Base-by-base conservation (phyloP, 2,329 filamentous ascomycete species). In the Purpureocillium takamizusanense region DNA sequence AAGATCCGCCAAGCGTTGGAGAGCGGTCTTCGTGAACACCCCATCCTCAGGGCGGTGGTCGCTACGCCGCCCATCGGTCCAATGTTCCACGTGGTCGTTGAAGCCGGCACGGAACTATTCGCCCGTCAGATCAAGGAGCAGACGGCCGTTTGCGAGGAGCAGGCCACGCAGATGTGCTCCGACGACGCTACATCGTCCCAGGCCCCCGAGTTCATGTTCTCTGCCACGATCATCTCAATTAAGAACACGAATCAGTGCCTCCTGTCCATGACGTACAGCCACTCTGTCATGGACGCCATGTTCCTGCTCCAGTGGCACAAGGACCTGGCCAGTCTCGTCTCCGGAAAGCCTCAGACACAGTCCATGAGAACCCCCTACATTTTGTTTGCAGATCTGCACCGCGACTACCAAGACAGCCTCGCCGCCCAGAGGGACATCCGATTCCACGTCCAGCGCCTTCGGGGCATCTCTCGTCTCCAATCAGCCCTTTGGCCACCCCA, bases 201-300 rank as follows among this genome's bases (percentile, higher is more conserved):
- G 21, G 45, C 49, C 0, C 48, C 48, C 1, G 47, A 46, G 2
- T 55, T 59, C 37, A 61, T 60, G 55, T 54, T 61, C 16, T 49
- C 49, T 6, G 49, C 48, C 2, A 34, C 50, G 12, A 40, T 61
- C 21, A 41, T 61, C 18, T 45, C 31, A 1, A 41, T 53, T 10
- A 28, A 37, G 21, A 38, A 41, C 2, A 48, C 43, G 2, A 41
- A 34, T 1, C 40, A 44, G 7, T 35, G 38, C 4, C 51, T 52
- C 35, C 42, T 63, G 11, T 40, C 44, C 14, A 42, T 59, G 33
- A 57, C 51, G 0, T 59, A 57, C 36, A 62, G 54, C 38, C 60
- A 63, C 42, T 59, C 57, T 31, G 44, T 57, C 29, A 50, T 60
- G 18, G 60, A 63, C 41, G 60, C 55, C 12, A 32, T 62, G 33